Conservation (phyloP, 495 filamentous ascomycete genomes). For the Penicillium argentinense region DNA sequence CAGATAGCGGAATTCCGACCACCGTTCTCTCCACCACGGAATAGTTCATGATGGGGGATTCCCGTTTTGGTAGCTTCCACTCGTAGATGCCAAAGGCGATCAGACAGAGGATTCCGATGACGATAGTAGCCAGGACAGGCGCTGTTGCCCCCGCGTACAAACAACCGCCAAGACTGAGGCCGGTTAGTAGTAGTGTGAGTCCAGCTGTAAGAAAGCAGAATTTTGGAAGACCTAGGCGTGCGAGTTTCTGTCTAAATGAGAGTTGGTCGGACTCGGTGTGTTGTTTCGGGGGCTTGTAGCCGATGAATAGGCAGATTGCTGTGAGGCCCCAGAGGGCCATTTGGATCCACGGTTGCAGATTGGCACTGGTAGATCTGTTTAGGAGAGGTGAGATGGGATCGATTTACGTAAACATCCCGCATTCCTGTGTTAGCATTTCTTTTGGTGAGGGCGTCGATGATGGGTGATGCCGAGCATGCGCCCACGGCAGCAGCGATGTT, state of each 20-base stretch:
- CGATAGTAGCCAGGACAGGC: constrained; percentile 5
- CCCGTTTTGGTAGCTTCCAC: constrained; percentile 13
- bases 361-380: background rate
- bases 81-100: constrained; percentile 9
- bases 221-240: constrained; percentile 4
- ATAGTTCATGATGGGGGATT: constrained; percentile 14
- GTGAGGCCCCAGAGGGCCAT: constrained; percentile 15
- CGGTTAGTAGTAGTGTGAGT: constrained; percentile 7
- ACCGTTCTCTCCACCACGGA: constrained; percentile 4
- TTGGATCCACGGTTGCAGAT: constrained; percentile 6
- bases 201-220: constrained; percentile 9
- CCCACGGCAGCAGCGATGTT: constrained; percentile 5
- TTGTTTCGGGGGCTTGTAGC: constrained; percentile 11
- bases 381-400: too few relatives aligned
- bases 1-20: constrained; percentile 8
- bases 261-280: constrained; percentile 12
- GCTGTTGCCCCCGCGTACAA: constrained; percentile 5
- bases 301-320: constrained; percentile 10
- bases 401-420: constrained; percentile 5
- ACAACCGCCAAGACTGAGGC: constrained; percentile 9
- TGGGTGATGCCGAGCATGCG: constrained; percentile 3
- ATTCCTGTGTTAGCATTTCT: constrained; percentile 6
- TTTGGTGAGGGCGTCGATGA: constrained; percentile 7
- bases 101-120: constrained; percentile 4
- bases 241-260: constrained; percentile 11